Evolutionary conservation across 495 filamentous ascomycete species (phyloP).

Genomic region (Poronia punctata): DNA sequence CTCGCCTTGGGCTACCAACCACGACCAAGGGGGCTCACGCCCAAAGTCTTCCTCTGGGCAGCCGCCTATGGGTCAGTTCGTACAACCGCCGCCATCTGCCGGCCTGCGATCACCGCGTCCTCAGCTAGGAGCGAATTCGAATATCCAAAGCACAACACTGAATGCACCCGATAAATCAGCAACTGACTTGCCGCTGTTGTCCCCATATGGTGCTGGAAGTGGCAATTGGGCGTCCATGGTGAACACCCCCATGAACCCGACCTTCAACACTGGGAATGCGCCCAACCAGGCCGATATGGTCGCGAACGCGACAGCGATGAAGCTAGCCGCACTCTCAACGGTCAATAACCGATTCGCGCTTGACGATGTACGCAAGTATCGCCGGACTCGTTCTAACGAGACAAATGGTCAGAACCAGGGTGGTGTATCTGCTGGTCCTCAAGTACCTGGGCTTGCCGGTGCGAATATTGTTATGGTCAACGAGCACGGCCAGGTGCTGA

Average conservation of each 20-base stretch:
- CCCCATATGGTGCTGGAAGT: constrained; percentile 75
- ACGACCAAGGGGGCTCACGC: constrained; percentile 49
- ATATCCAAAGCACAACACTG: constrained; percentile 77
- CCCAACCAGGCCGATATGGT: constrained; percentile 91
- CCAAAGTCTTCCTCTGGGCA: constrained; percentile 84
- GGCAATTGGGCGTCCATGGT: constrained; percentile 98
- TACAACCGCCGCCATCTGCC: constrained; percentile 70
- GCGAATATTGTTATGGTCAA: constrained; percentile 81
- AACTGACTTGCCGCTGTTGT: constrained; percentile 72
- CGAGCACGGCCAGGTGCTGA: constrained; percentile 81
- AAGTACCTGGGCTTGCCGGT: constrained; percentile 45
- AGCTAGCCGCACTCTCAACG: constrained; percentile 90
- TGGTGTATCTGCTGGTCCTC: constrained; percentile 36
- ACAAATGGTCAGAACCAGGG: constrained; percentile 50
- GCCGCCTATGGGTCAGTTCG: constrained; percentile 94
- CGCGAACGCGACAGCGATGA: constrained; percentile 98
- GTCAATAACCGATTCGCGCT: constrained; percentile 97
- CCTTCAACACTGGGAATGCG: constrained; percentile 55
- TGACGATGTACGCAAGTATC: constrained; percentile 91
- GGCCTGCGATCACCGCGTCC: constrained; percentile 78
- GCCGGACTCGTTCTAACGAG: constrained; percentile 83
- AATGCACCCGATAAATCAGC: constrained; percentile 61
- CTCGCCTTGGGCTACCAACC: constrained; percentile 69
- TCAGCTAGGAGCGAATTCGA: constrained; percentile 55
- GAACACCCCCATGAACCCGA: constrained; percentile 92